These are phyloP conservation scores for Cyberlindnera veronae DNA, from an alignment of 805 yeast genomes.

Conservation along the genomic window DNA sequence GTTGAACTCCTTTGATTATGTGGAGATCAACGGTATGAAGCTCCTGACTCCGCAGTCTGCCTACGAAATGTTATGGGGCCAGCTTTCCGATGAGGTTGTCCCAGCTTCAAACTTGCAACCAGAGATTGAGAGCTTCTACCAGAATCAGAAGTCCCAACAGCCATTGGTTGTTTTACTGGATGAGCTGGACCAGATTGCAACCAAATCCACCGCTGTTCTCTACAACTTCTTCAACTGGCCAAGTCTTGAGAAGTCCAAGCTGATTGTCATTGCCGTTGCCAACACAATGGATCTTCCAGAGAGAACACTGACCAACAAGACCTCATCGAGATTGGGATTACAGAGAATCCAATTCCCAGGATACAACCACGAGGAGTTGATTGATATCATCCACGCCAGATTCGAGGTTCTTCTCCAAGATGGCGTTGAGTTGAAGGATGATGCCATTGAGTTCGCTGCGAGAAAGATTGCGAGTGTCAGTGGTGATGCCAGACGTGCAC, in stretches of 20 bases:
- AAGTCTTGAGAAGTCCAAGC: conserved; percentile 68
- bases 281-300: conserved; percentile 98
- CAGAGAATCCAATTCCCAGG: conserved; percentile 86
- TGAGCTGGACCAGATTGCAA: conserved; percentile 89
- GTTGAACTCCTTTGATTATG: conserved; percentile 55
- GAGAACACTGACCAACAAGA: conserved; percentile 78
- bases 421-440: conserved; percentile 43
- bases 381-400: conserved; percentile 68
- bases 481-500: conserved; percentile 95
- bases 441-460: conserved; percentile 88
- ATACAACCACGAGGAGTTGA: conserved; percentile 75
- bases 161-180: conserved; percentile 74
- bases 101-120: conserved; percentile 49
- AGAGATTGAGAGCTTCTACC: conserved; percentile 68
- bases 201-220: conserved; percentile 79
- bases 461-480: conserved; percentile 94
- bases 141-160: conserved; percentile 26
- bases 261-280: conserved; percentile 90
- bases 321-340: conserved; percentile 86
- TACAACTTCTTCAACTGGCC: conserved; percentile 99
- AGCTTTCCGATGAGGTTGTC: conserved; percentile 49
- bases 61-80: conserved; percentile 80
- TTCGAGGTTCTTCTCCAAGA: conserved; percentile 45
- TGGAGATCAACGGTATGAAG: conserved; percentile 91
- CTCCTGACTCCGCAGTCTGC: conserved; percentile 75